Base-by-base conservation (phyloP, 83 land plant genomes). In the Thuja plicata region DNA sequence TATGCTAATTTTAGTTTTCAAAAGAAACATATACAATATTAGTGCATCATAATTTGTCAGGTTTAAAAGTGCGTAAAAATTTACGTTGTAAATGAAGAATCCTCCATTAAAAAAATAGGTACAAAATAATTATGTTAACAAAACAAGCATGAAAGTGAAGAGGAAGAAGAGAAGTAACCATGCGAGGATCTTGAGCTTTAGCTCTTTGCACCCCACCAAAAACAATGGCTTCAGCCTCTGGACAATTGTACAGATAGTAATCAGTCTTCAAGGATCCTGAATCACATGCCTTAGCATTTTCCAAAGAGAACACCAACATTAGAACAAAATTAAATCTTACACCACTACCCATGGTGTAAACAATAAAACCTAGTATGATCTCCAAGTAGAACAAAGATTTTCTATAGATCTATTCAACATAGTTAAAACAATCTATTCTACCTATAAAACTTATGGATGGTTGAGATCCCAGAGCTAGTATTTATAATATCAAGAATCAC, bases 131-230 rank as follows among this genome's bases (percentile, higher is more conserved):
- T 3, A 71, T 35, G 27, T 71, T 71, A 87, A 41, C 78, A 66
- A 71, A 45, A 79, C 48, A 66, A 48, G 41, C 78, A 71, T 87
- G 88, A 40, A 52, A 52, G 37, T 84, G 86, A 38, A 84, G 62
- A 34, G 38, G 62, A 30, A 84, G 86, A 52, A 52, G 86, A 70
- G 88, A 66, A 16, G 78, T 48, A 66, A 48, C 88, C 79, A 87
- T 62, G 21, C 80, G 62, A 15, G 86, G 60, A 2, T 52, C 86
- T 54, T 84, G 57, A 84, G 21, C 86, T n/a, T 52, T 27, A 9
- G 62, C 62, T 54, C n/a, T 84, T 50, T 48, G 16, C 8, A 84
- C 86, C 19, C 40, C 86, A 84, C 30, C 3, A 32, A 84, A 84
- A 84, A 84, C 55, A 50, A 84, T 52, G 60, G 46, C 62, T 1